Evolutionary conservation across 768 basidiomycete genomes (phyloP).

Genomic region (Porpolomopsis calyptriformis): DNA sequence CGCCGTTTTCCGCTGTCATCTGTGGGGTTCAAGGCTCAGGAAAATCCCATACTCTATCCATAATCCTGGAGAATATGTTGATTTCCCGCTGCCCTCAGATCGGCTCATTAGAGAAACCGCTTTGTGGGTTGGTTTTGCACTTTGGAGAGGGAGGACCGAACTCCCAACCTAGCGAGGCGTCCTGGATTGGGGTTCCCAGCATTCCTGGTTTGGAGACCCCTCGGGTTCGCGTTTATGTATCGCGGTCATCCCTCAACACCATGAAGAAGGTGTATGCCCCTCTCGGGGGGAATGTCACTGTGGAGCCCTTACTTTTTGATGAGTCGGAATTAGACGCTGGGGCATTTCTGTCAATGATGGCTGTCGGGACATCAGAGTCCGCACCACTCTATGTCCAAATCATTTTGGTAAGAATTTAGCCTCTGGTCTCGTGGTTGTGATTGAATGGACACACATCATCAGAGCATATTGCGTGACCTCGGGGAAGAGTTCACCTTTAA

Average conservation of each 20-base stretch:
- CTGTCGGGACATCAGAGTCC: slow-evolving; percentile 46
- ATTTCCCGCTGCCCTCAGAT: slow-evolving; percentile 39
- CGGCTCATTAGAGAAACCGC: slow-evolving; percentile 42
- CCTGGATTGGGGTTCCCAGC: slow-evolving; percentile 40
- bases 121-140: slow-evolving; percentile 58
- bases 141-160: slow-evolving; percentile 55
- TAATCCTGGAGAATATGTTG: slow-evolving; percentile 61
- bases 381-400: slow-evolving; percentile 64
- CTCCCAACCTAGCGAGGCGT: slow-evolving; percentile 54
- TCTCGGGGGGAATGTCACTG: slow-evolving; percentile 36
- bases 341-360: slow-evolving; percentile 69
- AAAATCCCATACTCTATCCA: slow-evolving; percentile 63
- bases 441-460: neutral
- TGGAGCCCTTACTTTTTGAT: slow-evolving; percentile 45
- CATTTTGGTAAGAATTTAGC: slow-evolving; percentile 37
- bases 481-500: slow-evolving; percentile 48
- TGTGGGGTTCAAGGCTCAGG: slow-evolving; percentile 71
- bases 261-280: slow-evolving; percentile 48
- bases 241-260: slow-evolving; percentile 48
- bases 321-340: slow-evolving; percentile 57
- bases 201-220: slow-evolving; percentile 23
- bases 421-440: neutral
- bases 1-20: slow-evolving; percentile 64
- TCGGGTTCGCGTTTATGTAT: slow-evolving; percentile 43
- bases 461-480: slow-evolving; percentile 53